A percentile compares a stretch with the other conserved stretches of the same genome.
Evolutionary conservation across 805 yeast species (phyloP).

Genomic region (Lipomyces orientalis): DNA sequence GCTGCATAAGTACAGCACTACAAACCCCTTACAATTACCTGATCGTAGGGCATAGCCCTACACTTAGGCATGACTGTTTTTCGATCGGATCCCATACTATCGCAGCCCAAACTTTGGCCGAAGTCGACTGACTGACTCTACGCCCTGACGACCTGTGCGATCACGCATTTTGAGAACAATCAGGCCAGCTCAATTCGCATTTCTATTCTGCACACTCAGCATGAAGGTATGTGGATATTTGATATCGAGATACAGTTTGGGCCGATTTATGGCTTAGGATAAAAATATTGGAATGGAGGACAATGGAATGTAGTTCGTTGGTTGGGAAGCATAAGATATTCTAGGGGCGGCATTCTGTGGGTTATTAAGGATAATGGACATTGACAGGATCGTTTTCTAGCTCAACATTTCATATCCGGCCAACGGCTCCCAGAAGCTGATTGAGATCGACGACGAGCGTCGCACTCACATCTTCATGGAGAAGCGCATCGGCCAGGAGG

Average conservation of each 20-base stretch:
- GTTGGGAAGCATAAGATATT: neutral
- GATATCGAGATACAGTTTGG: neutral
- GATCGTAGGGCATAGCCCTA: slow-evolving; percentile 13
- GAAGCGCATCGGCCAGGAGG: slow-evolving; percentile 99
- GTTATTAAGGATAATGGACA: neutral
- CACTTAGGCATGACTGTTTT: slow-evolving; percentile 8
- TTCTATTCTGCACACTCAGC: slow-evolving; percentile 8
- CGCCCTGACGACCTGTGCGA: neutral
- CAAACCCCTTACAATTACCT: neutral
- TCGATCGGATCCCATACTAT: neutral
- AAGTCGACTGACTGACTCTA: neutral
- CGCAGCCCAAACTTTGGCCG: neutral
- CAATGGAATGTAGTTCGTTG: neutral
- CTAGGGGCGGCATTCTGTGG: neutral
- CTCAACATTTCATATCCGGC: slow-evolving; percentile 99
- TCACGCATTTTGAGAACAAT: neutral
- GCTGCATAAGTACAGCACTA: neutral
- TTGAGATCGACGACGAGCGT: slow-evolving; percentile 99
- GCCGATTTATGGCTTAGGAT: too few species aligned
- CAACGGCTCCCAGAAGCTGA: slow-evolving; percentile 98
- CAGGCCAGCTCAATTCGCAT: neutral
- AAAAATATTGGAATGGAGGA: neutral
- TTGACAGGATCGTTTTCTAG: slow-evolving; percentile 49
- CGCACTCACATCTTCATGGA: slow-evolving; percentile 98
- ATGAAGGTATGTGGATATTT: slow-evolving; percentile 18